phyloP scores from a whole-genome alignment of 768 basidiomycete genomes.

The Amanita molliuscula region DNA sequence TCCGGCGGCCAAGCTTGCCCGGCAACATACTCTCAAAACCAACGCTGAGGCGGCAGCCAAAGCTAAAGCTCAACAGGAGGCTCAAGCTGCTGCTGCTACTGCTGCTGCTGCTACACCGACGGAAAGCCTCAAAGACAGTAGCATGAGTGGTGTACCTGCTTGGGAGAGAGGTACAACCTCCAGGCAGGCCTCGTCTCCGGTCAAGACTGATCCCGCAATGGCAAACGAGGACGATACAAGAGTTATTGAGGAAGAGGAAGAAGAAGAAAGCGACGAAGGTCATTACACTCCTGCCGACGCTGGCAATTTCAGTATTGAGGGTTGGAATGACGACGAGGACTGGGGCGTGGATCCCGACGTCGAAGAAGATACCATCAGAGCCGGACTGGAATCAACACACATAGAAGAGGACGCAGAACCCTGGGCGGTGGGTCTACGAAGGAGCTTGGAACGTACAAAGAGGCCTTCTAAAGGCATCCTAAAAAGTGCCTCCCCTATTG shows the following conservation, averaged over 20 bases:
- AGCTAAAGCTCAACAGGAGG: constrained; percentile 48
- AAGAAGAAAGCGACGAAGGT: constrained; percentile 45
- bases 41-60: constrained; percentile 71
- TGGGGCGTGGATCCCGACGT: constrained; percentile 57
- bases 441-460: constrained; percentile 58
- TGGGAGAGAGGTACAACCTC: constrained; percentile 83
- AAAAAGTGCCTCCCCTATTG: constrained; percentile 52
- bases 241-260: constrained; percentile 65
- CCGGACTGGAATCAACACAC: constrained; percentile 38
- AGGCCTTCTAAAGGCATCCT: constrained; percentile 77
- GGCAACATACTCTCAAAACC: constrained; percentile 86
- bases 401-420: constrained; percentile 57
- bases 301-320: constrained; percentile 40
- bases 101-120: constrained; percentile 29
- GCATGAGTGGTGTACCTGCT: constrained; percentile 38
- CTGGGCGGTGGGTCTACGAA: constrained; percentile 68
- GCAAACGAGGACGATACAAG: constrained; percentile 60
- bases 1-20: constrained; percentile 81
- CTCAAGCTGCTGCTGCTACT: constrained; percentile 18
- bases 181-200: constrained; percentile 37
- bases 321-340: constrained; percentile 74
- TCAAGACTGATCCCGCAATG: constrained; percentile 26
- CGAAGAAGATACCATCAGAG: constrained; percentile 70
- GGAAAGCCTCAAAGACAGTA: constrained; percentile 17
- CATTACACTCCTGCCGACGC: constrained; percentile 30